Base-by-base conservation (phyloP, 176 grass and related monocot genomes). In the Zizania latifolia region DNA sequence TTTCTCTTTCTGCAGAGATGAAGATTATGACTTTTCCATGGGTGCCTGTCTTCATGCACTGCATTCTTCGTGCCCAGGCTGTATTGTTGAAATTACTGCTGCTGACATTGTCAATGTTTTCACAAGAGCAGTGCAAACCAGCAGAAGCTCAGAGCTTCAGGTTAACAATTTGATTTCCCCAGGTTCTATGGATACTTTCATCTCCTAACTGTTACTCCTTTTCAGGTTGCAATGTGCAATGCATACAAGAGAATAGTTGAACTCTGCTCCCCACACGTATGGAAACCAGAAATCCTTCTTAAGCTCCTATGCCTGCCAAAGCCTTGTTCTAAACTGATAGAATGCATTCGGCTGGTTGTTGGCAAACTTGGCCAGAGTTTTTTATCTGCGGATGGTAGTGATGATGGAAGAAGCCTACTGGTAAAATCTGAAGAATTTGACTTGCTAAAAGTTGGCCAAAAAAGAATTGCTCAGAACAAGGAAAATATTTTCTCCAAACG, bases 21-120 rank as follows among this genome's bases (percentile, higher is more conserved):
- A 40, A 22, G 70, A 67, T 77, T 97, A 93, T 56, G 94, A 97
- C 38, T 92, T 85, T 70, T 91, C 85, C 72, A 81, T 97, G 75
- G 91, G 91, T 74, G 80, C 84, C 6, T 93, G 94, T 75, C 90
- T 97, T 75, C 72, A 71, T 84, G 88, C 86, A 62, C 75, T 97
- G 44, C 88, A 97, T 89, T 93, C 84, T 77, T 93, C 71, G 59
- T 93, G 91, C 83, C 81, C 85, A 21, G 71, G 48, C 75, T 82
- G 89, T 64, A 72, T 93, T 89, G 81, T 97, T 83, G 78, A 93
- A 93, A 89, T 84, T 62, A 97, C 94, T 48, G 88, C 86, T 81
- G 68, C 37, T 81, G 86, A 92, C 33, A 86, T 97, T 70, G 74
- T 97, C 43, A 73, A 83, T 87, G 84, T 79, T 84, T 83, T 97